These are phyloP conservation scores for Vitis amurensis DNA, from an alignment of 164 flowering plant genomes.

Conservation along the genomic window DNA sequence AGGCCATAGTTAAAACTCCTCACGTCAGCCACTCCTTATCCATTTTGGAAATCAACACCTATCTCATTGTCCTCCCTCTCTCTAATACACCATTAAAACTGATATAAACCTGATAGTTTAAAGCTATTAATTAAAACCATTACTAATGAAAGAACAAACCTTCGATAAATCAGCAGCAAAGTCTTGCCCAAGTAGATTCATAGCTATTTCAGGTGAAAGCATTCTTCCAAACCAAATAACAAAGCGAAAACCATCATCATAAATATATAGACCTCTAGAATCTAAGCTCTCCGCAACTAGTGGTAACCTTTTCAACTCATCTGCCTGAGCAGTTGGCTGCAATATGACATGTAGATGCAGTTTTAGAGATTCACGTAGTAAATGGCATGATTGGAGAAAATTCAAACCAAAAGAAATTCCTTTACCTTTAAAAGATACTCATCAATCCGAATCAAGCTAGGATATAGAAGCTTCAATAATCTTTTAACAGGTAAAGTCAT, in stretches of 20 bases:
- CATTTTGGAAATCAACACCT: no score
- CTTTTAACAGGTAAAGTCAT: conserved; percentile 83
- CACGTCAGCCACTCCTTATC: no score
- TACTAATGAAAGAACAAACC: conserved; percentile 40
- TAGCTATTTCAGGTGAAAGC: conserved; percentile 67
- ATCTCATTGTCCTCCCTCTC: no score
- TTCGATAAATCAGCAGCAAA: conserved; percentile 63
- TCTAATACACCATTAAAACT: no score
- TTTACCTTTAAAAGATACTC: conserved; percentile 72
- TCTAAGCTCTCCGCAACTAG: conserved; percentile 74
- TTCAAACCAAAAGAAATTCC: background rate
- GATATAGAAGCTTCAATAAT: conserved; percentile 83
- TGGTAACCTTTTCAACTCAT: conserved; percentile 58
- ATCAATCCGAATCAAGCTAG: conserved; percentile 76
- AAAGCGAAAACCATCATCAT: conserved; percentile 89
- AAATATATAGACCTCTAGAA: conserved; percentile 80
- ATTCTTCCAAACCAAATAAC: conserved; percentile 92
- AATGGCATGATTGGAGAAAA: background rate
- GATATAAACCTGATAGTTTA: no score
- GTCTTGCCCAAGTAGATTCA: conserved; percentile 69
- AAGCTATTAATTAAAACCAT: background rate
- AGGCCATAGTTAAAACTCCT: no score
- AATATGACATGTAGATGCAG: conserved; percentile 14
- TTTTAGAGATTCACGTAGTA: background rate
- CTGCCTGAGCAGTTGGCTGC: conserved; percentile 46